A percentile compares a stretch with the other conserved stretches of the same genome.
Conservation (phyloP, 192 early-diverging fungal species). For the Backusella tarrabulga region DNA sequence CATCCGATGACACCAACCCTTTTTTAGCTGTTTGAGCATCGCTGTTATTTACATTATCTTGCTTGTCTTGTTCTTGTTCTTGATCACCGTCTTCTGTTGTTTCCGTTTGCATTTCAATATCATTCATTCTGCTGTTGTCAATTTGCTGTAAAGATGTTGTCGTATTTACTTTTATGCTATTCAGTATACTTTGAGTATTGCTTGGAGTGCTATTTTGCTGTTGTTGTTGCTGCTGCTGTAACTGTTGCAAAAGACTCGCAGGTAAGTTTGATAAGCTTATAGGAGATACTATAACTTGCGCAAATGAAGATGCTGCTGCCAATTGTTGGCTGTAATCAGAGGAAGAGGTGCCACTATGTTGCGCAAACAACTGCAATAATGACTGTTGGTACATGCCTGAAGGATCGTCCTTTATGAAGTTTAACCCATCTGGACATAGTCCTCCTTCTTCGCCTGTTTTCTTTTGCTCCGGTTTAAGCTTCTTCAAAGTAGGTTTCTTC, state of each 20-base stretch:
- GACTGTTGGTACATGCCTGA: neutral
- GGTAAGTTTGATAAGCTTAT: neutral
- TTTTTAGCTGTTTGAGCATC: neutral
- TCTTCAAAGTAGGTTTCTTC: neutral
- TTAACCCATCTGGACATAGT: neutral
- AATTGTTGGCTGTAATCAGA: neutral
- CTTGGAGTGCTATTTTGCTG: neutral
- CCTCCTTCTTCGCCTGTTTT: neutral
- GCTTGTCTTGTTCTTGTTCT: neutral
- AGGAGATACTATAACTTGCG: neutral
- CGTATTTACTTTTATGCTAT: neutral
- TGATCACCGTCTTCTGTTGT: neutral
- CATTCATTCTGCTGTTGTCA: neutral
- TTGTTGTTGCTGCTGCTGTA: neutral
- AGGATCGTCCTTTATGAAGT: neutral
- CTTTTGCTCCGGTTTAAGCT: neutral
- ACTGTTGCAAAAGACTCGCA: neutral
- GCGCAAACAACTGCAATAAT: neutral
- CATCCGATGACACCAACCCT: conserved; percentile 52
- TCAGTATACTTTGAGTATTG: neutral
- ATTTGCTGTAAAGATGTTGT: neutral
- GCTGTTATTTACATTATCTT: neutral
- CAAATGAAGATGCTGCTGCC: neutral
- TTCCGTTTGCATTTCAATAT: neutral
- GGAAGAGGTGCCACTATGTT: neutral